Conservation (phyloP, 768 basidiomycete genomes). For the Amanita fuliginea region DNA sequence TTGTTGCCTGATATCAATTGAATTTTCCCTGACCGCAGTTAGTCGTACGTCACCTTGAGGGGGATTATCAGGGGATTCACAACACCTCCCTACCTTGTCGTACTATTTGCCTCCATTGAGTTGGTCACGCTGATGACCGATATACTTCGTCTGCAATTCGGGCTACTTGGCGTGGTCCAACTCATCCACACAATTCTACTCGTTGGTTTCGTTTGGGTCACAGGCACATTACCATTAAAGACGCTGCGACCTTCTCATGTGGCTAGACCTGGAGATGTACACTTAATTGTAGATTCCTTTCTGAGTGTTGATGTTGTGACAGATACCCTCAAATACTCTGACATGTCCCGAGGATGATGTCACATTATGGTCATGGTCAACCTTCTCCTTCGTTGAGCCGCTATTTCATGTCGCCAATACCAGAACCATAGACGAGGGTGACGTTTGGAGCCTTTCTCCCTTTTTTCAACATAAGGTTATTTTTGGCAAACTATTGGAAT, state of each 20-base stretch:
- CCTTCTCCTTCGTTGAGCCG: constrained; percentile 55
- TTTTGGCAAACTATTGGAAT: constrained; percentile 50
- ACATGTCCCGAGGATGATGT: constrained; percentile 59
- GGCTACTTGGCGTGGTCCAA: not conserved
- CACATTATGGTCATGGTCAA: constrained; percentile 54
- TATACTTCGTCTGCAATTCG: constrained; percentile 3
- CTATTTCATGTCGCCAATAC: constrained; percentile 40
- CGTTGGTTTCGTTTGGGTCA: constrained; percentile 31
- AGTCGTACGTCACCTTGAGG: constrained; percentile 35
- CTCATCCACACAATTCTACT: constrained; percentile 20
- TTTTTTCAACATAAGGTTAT: constrained; percentile 59
- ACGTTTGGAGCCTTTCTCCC: constrained; percentile 60
- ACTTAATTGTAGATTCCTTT: constrained; percentile 9
- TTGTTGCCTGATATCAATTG: constrained; percentile 2
- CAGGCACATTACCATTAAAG: constrained; percentile 48
- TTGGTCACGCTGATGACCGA: constrained; percentile 10
- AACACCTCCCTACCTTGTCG: constrained; percentile 43
- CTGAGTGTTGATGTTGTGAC: constrained; percentile 2
- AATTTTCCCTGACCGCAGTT: constrained; percentile 5
- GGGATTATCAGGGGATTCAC: constrained; percentile 27
- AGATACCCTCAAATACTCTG: constrained; percentile 38
- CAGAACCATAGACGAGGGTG: constrained; percentile 35
- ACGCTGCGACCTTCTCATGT: constrained; percentile 33
- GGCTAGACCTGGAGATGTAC: constrained; percentile 36
- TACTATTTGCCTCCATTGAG: constrained; percentile 30